These are phyloP conservation scores for Arthrobotrys sphaeroides DNA, from an alignment of 2,329 filamentous ascomycete species.

Conservation along the genomic window DNA sequence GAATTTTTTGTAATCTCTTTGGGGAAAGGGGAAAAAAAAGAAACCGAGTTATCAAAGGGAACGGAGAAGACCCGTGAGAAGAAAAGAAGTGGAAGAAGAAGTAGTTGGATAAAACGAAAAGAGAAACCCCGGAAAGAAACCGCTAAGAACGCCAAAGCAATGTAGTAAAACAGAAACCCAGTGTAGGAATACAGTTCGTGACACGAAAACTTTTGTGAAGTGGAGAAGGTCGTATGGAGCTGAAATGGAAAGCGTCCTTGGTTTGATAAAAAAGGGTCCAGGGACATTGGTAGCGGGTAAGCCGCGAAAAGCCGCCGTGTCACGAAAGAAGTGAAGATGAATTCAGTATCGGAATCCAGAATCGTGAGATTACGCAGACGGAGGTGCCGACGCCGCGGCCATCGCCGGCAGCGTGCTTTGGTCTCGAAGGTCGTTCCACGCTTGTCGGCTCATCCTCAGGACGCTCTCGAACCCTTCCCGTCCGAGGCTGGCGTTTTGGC, in stretches of 20 bases:
- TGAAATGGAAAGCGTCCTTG: not conserved
- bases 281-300: not conserved
- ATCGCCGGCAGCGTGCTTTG: slow-evolving; percentile 29
- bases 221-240: too few relatives aligned
- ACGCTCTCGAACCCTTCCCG: slow-evolving; percentile 95
- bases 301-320: not conserved
- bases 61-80: not conserved
- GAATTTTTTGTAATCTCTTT: not conserved
- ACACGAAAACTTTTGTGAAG: slow-evolving; percentile 16
- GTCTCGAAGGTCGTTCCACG: slow-evolving; percentile 50
- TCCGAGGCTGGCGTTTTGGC: slow-evolving; percentile 88
- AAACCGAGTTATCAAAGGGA: not conserved
- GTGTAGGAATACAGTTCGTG: slow-evolving; percentile 6
- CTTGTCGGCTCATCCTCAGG: slow-evolving; percentile 73
- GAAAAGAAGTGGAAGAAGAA: not conserved
- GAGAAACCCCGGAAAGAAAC: not conserved
- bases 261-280: not conserved
- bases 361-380: slow-evolving; percentile 2
- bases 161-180: not conserved
- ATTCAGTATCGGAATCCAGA: not conserved
- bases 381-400: slow-evolving; percentile 13
- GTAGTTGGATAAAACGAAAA: not conserved
- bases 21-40: not conserved
- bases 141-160: slow-evolving; percentile 45
- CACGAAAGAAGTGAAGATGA: not conserved